phyloP scores from a whole-genome alignment of 306 rosid species.

The Hippophae tibetana region DNA sequence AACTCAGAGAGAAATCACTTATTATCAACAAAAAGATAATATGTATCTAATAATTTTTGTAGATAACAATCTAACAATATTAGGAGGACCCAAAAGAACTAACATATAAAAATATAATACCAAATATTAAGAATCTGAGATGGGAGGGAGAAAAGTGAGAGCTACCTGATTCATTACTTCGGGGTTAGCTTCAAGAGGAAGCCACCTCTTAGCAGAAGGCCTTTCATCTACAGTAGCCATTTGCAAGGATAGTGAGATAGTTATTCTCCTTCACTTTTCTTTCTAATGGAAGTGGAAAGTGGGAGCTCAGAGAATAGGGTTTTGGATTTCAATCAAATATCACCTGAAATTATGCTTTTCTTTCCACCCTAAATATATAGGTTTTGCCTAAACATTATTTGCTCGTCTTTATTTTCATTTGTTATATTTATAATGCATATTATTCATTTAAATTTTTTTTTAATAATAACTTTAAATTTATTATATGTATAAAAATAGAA shows the following conservation, averaged over 20 bases:
- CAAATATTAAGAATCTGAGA: neutral
- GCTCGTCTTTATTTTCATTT: too few relatives aligned
- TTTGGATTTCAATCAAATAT: conserved; percentile 1
- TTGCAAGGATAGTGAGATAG: neutral
- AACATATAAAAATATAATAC: neutral
- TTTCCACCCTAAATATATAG: conserved; percentile 9
- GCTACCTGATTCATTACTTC: conserved; percentile 88
- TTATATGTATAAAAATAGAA: too few relatives aligned
- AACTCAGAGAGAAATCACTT: too few relatives aligned
- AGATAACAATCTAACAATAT: neutral
- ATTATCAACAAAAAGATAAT: too few relatives aligned
- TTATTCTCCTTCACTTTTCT: neutral
- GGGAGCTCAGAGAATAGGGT: neutral
- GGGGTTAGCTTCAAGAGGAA: conserved; percentile 99
- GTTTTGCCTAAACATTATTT: conserved; percentile 10
- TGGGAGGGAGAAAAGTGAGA: neutral
- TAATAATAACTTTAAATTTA: too few relatives aligned
- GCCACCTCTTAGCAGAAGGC: conserved; percentile 70
- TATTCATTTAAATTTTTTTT: too few relatives aligned
- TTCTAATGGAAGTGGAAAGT: neutral
- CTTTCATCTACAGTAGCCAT: conserved; percentile 53
- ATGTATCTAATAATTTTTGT: too few relatives aligned
- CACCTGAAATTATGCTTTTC: neutral
- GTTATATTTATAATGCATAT: too few relatives aligned
- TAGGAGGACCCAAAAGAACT: conserved; percentile 8